Percentiles rank a stretch among this genome's conserved stretches.
phyloP scores from a whole-genome alignment of 352 stramenopile species.

The Hyaloperonospora arabidopsidis region DNA sequence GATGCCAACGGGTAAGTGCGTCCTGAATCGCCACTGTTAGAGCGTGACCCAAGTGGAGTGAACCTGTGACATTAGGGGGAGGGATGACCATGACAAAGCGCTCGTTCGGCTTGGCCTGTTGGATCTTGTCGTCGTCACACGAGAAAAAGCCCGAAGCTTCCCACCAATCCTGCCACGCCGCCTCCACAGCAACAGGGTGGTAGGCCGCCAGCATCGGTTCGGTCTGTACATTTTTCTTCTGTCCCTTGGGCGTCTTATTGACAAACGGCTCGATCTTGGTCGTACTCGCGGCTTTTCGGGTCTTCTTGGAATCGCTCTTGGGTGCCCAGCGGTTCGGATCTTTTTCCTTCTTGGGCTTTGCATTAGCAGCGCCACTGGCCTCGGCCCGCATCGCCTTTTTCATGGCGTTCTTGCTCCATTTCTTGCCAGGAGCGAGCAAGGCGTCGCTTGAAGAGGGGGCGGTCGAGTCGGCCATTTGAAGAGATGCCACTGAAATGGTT shows the following conservation, averaged over 20 bases:
- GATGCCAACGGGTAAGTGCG: constrained; percentile 94
- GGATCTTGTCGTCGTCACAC: constrained; percentile 84
- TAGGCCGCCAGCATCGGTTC: constrained; percentile 91
- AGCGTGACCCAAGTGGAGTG: constrained; percentile 97
- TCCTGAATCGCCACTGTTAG: constrained; percentile 98
- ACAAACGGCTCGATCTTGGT: constrained; percentile 19
- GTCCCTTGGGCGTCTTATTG: constrained; percentile 91
- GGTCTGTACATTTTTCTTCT: constrained; percentile 89
- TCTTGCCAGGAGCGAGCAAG: too few species aligned
- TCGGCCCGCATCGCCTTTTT: constrained; percentile 90
- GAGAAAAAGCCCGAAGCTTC: constrained; percentile 93
- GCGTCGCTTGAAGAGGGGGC: neutral
- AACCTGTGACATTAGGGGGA: constrained; percentile 79
- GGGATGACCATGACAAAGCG: constrained; percentile 97
- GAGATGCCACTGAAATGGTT: too few species aligned
- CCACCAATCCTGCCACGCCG: constrained; percentile 99
- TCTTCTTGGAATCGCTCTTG: constrained; percentile 84
- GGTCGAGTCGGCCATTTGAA: too few species aligned
- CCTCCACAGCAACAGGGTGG: constrained; percentile 94
- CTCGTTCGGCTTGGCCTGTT: constrained; percentile 67
- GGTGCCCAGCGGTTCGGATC: constrained; percentile 87
- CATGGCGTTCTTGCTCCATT: constrained; percentile 93
- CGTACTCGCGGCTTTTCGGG: constrained; percentile 32
- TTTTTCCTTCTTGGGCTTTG: constrained; percentile 92
- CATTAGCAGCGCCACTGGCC: constrained; percentile 49